Base-by-base conservation (phyloP, 2,329 filamentous ascomycete genomes). In the Helminthosporium solani region DNA sequence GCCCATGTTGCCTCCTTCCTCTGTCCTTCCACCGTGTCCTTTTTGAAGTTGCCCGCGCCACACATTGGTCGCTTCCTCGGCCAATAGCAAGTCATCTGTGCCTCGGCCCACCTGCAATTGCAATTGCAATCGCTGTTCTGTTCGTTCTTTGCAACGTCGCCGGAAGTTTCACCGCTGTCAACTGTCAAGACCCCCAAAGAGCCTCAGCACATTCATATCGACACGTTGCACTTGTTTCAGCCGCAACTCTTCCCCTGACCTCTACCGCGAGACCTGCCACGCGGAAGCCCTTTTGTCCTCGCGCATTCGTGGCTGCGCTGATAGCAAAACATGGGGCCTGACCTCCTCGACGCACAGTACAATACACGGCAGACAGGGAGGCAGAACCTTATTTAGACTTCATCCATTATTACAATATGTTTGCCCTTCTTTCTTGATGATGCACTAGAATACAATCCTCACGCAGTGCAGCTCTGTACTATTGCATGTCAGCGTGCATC, bases 121-220 rank as follows among this genome's bases (percentile, higher is more conserved):
- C n/a, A n/a, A n/a, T n/a, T 37, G 28, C 34, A 23, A 23, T 27
- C 11, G 18, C 11, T 27, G 18, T 34, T n/a, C n/a, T 14, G 19
- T 3, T 12, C 12, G 7, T 6, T 3, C 46, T 4, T 7, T 46
- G 47, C 47, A 49, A 49, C 47, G 47, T 50, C 36, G 47, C 43
- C 47, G 7, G 23, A 46, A 44, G 25, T 33, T 38, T 36, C 39
- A 40, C 42, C 46, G 45, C 40, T 34, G 35, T 47, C 20, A n/a
- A 28, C 16, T 9, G 12, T n/a, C 34, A 37, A 21, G 33, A 14
- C 7, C 23, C 9, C 16, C 18, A 6, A n/a, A 15, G 8, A n/a
- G 12, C 28, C 5, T 12, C 14, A 20, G 15, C 37, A n/a, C 19
- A 15, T 21, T 35, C 4, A 19, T 35, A 5, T 35, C 7, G 33